These are phyloP conservation scores for Metschnikowia baotianmanensis DNA, from an alignment of 805 yeast species.

Conservation along the genomic window DNA sequence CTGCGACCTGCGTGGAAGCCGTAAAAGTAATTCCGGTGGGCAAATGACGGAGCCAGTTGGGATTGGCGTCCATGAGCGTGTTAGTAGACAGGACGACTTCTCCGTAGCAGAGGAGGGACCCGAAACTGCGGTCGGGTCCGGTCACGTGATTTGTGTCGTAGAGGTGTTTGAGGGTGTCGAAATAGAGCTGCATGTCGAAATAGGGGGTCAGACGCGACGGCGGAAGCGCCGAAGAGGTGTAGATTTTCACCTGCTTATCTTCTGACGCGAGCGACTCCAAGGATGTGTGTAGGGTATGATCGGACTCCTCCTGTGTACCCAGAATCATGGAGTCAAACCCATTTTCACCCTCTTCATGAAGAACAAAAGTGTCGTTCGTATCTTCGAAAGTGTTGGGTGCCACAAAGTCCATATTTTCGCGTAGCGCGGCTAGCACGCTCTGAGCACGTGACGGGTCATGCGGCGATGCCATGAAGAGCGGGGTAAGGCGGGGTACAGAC, in stretches of 20 bases:
- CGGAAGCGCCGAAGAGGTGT: conserved; percentile 46
- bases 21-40: conserved; percentile 71
- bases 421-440: conserved; percentile 35
- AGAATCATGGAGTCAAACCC: conserved; percentile 19
- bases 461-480: conserved; percentile 52
- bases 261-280: conserved; percentile 25
- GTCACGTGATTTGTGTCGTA: conserved; percentile 26
- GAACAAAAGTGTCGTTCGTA: conserved; percentile 52
- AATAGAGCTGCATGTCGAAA: conserved; percentile 64
- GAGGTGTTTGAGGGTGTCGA: conserved; percentile 36
- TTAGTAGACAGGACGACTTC: conserved; percentile 91
- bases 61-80: conserved; percentile 72
- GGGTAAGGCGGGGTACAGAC: conserved; percentile 65
- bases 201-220: conserved; percentile 59
- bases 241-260: conserved; percentile 52
- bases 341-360: conserved; percentile 40
- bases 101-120: conserved; percentile 67
- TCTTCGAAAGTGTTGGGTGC: conserved; percentile 43
- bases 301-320: conserved; percentile 10
- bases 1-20: conserved; percentile 84
- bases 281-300: neutral
- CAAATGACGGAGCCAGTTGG: conserved; percentile 49
- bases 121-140: conserved; percentile 41
- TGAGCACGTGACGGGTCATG: conserved; percentile 30
- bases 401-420: conserved; percentile 34